These are phyloP conservation scores for Geranomyces michiganensis DNA, from an alignment of 192 early-diverging fungal genomes.

Conservation along the genomic window DNA sequence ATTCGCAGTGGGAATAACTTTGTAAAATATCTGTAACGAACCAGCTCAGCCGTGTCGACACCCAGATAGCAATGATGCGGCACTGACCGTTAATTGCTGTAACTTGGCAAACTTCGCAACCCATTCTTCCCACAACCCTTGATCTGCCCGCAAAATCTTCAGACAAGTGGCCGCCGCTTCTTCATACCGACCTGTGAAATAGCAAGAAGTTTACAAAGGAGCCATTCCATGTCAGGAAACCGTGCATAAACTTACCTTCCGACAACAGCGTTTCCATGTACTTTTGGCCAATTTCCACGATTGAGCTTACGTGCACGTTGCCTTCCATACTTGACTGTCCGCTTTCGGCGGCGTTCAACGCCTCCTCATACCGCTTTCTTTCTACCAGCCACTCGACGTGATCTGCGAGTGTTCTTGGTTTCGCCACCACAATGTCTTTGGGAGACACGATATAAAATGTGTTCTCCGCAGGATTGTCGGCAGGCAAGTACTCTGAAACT, in stretches of 20 bases:
- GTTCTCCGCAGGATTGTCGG: slow-evolving; percentile 56
- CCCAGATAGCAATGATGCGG: not conserved
- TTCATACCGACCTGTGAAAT: slow-evolving; percentile 47
- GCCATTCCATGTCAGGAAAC: not conserved
- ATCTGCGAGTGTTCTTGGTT: slow-evolving; percentile 86
- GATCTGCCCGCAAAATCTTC: slow-evolving; percentile 71
- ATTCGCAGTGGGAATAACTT: slow-evolving; percentile 71
- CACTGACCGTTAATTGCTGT: slow-evolving; percentile 64
- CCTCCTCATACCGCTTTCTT: slow-evolving; percentile 77
- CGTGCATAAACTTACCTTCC: slow-evolving; percentile 39
- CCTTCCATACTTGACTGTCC: slow-evolving; percentile 50
- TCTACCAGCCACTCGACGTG: slow-evolving; percentile 94
- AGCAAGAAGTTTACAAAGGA: not conserved
- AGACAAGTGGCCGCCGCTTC: slow-evolving; percentile 74
- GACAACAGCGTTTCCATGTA: slow-evolving; percentile 78
- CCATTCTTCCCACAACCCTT: slow-evolving; percentile 88
- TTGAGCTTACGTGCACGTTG: slow-evolving; percentile 44
- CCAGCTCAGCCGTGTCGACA: not conserved
- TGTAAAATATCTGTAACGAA: slow-evolving; percentile 18
- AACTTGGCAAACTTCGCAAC: slow-evolving; percentile 84
- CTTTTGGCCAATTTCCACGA: slow-evolving; percentile 80
- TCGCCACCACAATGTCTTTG: slow-evolving; percentile 89
- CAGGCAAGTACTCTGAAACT: slow-evolving; percentile 30
- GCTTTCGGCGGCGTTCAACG: slow-evolving; percentile 66
- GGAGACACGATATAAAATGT: slow-evolving; percentile 93